Conservation (phyloP, 176 grass and related monocot species). For the Dactylis glomerata region DNA sequence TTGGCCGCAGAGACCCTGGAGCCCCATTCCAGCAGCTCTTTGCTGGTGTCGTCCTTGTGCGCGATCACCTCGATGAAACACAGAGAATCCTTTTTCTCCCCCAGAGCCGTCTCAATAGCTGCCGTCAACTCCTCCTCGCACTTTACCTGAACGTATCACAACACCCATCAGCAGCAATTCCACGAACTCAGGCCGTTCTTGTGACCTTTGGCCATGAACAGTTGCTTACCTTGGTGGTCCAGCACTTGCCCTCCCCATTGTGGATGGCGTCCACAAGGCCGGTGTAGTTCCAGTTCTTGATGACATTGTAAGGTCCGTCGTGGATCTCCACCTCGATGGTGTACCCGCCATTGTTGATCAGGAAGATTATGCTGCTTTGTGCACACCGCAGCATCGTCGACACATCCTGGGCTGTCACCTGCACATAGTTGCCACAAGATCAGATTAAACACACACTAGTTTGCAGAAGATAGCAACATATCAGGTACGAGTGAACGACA, state of each 20-base stretch:
- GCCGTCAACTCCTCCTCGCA: conserved; percentile 37
- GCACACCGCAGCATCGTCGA: not conserved
- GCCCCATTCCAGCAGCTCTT: conserved; percentile 72
- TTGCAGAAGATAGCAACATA: not conserved
- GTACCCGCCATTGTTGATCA: not conserved
- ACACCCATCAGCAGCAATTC: not conserved
- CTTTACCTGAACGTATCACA: not conserved
- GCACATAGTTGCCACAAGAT: not conserved
- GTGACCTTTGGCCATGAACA: not conserved
- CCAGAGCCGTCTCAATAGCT: not conserved
- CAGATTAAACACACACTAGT: not conserved
- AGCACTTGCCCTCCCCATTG: conserved; percentile 51
- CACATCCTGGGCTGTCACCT: not conserved
- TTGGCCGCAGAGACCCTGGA: conserved; percentile 66
- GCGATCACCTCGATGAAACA: conserved; percentile 35
- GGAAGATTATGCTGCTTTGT: not conserved
- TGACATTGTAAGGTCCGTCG: not conserved
- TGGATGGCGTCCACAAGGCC: conserved; percentile 3
- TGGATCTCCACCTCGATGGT: not conserved
- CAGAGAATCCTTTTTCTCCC: not conserved
- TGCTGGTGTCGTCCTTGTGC: conserved; percentile 75
- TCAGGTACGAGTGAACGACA: not conserved
- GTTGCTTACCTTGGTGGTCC: conserved; percentile 38
- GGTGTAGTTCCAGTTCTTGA: conserved; percentile 63
- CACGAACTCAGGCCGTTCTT: not conserved